Conservation (phyloP, 805 yeast genomes). For the Kluyveromyces dobzhanskii region DNA sequence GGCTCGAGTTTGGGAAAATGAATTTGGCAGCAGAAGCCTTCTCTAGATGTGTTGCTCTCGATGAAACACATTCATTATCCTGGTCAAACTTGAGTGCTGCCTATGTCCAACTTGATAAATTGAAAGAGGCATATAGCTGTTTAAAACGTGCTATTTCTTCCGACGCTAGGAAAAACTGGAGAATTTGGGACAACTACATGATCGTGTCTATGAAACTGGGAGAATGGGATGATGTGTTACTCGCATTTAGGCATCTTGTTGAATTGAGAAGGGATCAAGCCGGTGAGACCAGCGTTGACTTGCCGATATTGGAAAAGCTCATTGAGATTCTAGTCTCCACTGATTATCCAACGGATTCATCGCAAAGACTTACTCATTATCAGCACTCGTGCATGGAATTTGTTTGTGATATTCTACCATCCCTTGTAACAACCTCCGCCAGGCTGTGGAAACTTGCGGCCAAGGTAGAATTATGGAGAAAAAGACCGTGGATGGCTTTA, state of each 20-base stretch:
- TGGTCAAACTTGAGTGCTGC: constrained; percentile 93
- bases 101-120: constrained; percentile 51
- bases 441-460: constrained; percentile 81
- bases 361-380: constrained; percentile 42
- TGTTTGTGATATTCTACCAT: constrained; percentile 60
- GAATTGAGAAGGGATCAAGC: constrained; percentile 45
- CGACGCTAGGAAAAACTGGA: constrained; percentile 70
- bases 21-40: constrained; percentile 86
- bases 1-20: constrained; percentile 62
- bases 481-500: constrained; percentile 78
- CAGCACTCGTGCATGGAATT: constrained; percentile 65
- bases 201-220: constrained; percentile 70
- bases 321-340: constrained; percentile 53
- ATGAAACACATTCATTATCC: constrained; percentile 68
- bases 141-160: constrained; percentile 71
- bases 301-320: constrained; percentile 66
- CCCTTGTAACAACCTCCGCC: constrained; percentile 49
- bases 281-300: constrained; percentile 62
- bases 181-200: constrained; percentile 82
- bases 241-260: constrained; percentile 61
- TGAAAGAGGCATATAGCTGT: constrained; percentile 77
- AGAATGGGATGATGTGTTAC: constrained; percentile 84
- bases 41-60: constrained; percentile 80
- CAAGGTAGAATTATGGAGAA: constrained; percentile 78
- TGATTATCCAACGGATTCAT: constrained; percentile 36